Evolutionary conservation across 306 rosid species (phyloP).

Genomic region (Lathyrus oleraceus): DNA sequence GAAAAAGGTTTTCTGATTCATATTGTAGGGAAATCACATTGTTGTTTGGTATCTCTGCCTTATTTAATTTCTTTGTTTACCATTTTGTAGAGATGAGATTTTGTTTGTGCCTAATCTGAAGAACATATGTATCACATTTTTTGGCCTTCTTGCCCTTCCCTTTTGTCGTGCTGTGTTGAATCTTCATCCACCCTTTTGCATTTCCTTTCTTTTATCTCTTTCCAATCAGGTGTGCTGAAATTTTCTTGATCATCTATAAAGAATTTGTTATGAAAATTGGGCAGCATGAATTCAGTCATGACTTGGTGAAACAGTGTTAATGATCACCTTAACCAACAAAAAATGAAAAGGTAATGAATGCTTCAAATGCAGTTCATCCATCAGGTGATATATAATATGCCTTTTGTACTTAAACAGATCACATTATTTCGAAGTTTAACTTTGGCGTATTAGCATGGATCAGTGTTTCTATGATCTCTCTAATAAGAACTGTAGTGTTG

Average conservation of each 20-base stretch:
- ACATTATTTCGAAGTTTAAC: not conserved
- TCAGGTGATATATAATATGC: conserved; percentile 1
- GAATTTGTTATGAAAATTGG: conserved; percentile 8
- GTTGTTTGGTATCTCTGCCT: conserved; percentile 1
- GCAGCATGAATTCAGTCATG: not conserved
- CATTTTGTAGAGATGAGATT: not conserved
- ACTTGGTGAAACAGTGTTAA: not conserved
- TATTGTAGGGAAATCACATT: not conserved
- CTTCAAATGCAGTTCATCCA: conserved; percentile 1
- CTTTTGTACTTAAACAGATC: conserved; percentile 4
- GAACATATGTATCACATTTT: not conserved
- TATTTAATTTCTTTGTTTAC: not conserved
- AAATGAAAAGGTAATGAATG: not conserved
- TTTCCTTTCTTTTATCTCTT: not conserved
- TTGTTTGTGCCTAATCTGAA: not conserved
- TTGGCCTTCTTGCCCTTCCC: not conserved
- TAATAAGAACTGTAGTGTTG: conserved; percentile 8
- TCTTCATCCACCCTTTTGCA: conserved; percentile 8
- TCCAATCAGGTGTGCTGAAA: not conserved
- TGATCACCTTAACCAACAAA: not conserved
- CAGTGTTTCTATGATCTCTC: not conserved
- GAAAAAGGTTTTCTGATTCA: conserved; percentile 2
- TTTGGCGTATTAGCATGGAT: conserved; percentile 10
- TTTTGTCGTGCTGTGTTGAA: not conserved
- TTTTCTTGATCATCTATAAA: not conserved